A percentile compares a stretch with the other conserved stretches of the same genome.
Conservation (phyloP, 257 asterid genomes). For the Fraxinus excelsior region DNA sequence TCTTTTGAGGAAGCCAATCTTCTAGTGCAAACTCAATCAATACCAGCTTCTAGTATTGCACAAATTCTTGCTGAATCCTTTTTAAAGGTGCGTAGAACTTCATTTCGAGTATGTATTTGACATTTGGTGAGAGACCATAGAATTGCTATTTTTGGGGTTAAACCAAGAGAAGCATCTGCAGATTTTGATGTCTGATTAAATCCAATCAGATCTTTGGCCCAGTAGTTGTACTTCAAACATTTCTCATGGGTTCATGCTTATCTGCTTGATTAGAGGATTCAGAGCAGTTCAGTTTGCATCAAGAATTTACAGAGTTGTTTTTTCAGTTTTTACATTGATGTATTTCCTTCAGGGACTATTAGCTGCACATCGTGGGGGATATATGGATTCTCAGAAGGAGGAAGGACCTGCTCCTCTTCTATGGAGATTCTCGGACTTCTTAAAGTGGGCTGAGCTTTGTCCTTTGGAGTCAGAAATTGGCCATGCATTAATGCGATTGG, state of each 20-base stretch:
- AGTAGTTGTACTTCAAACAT: conserved; percentile 12
- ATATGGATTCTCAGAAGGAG: conserved; percentile 96
- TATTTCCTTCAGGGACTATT: conserved; percentile 68
- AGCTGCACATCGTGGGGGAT: conserved; percentile 99
- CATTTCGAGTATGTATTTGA: conserved; percentile 6
- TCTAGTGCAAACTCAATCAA: conserved; percentile 78
- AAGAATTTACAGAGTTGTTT: neutral
- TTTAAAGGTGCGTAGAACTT: conserved; percentile 60
- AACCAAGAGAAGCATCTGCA: conserved; percentile 16
- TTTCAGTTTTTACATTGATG: conserved; percentile 8
- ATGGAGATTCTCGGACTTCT: conserved; percentile 96
- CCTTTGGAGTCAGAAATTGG: conserved; percentile 95
- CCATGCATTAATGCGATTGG: conserved; percentile 93
- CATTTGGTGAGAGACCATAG: conserved; percentile 7
- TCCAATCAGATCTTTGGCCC: conserved; percentile 8
- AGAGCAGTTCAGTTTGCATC: conserved; percentile 11
- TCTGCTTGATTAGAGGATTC: conserved; percentile 12
- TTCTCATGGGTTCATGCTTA: conserved; percentile 9
- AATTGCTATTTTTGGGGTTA: conserved; percentile 10
- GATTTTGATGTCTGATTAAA: conserved; percentile 1
- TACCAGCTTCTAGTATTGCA: conserved; percentile 95
- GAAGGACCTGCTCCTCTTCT: conserved; percentile 99
- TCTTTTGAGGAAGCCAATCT: conserved; percentile 90
- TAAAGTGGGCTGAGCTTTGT: conserved; percentile 99
- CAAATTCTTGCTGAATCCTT: conserved; percentile 98